Percentiles rank a stretch among this genome's conserved stretches.
Evolutionary conservation across 306 rosid genomes (phyloP).

Genomic region (Spatholobus suberectus): DNA sequence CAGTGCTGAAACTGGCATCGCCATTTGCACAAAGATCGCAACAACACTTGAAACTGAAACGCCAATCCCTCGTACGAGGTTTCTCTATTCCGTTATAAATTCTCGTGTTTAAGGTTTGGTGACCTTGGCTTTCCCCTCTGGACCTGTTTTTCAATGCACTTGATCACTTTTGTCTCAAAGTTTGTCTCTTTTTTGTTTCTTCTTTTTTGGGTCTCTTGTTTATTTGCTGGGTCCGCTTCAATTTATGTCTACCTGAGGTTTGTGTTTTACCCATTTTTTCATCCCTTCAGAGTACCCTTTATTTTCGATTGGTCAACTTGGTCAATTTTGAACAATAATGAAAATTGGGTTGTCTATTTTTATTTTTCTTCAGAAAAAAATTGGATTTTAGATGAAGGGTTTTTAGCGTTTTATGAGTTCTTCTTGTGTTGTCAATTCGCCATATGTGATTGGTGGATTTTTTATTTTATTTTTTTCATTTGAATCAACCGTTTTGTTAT

Average conservation of each 20-base stretch:
- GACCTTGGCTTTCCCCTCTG: background rate
- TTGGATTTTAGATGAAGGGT: constrained; percentile 28
- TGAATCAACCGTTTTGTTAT: background rate
- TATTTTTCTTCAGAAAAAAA: background rate
- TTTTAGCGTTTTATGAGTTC: background rate
- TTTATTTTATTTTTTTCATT: background rate
- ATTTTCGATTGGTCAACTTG: constrained; percentile 44
- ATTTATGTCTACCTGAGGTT: background rate
- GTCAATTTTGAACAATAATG: constrained; percentile 2
- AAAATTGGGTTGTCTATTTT: constrained; percentile 5
- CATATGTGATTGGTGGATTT: constrained; percentile 12
- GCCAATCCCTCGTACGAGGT: constrained; percentile 28
- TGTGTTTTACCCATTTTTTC: background rate
- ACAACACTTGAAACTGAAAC: background rate
- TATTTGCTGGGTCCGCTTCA: constrained; percentile 20
- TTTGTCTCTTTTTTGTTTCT: constrained; percentile 9
- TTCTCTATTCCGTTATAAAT: constrained; percentile 19
- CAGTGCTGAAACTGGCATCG: constrained; percentile 33
- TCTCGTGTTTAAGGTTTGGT: constrained; percentile 39
- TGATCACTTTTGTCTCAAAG: constrained; percentile 31
- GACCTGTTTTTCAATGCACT: constrained; percentile 28
- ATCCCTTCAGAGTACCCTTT: background rate
- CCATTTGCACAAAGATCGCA: constrained; percentile 38
- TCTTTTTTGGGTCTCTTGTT: background rate
- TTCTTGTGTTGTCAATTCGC: background rate